These are phyloP conservation scores for Polysphondylium violaceum DNA, from an alignment of 78 protist genomes.

Conservation along the genomic window DNA sequence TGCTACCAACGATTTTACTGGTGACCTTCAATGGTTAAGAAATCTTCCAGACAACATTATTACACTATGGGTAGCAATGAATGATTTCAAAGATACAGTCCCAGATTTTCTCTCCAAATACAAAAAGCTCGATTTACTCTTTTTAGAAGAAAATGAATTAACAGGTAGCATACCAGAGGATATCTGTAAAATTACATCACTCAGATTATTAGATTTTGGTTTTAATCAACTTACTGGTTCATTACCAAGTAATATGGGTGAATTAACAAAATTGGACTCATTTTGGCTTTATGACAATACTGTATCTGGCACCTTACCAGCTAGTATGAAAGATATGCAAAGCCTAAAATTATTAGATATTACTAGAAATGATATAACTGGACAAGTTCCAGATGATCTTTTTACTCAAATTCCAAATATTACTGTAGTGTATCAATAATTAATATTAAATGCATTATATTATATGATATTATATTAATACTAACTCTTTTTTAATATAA, in stretches of 20 bases:
- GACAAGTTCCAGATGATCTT: conserved; percentile 7
- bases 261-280: conserved; percentile 2
- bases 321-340: not conserved
- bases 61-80: conserved; percentile 55
- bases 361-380: conserved; percentile 37
- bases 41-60: conserved; percentile 8
- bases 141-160: conserved; percentile 41
- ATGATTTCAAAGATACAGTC: conserved; percentile 17
- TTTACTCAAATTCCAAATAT: not conserved
- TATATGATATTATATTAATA: not conserved
- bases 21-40: conserved; percentile 21
- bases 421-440: not conserved
- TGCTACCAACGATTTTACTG: not conserved
- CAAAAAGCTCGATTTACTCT: conserved; percentile 11
- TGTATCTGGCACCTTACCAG: conserved; percentile 25
- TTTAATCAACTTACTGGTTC: conserved; percentile 32
- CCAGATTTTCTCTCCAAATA: conserved; percentile 23
- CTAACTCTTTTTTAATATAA: not conserved
- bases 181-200: not conserved
- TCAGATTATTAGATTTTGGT: conserved; percentile 62
- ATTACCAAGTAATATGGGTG: conserved; percentile 9
- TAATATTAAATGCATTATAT: not conserved
- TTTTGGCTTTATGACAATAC: conserved; percentile 64
- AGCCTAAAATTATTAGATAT: conserved; percentile 27
- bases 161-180: conserved; percentile 45